Evolutionary conservation across 2,329 filamentous ascomycete genomes (phyloP), one percentile per base, ranked within the genome.

Genomic region (Calonectria ilicicola): DNA sequence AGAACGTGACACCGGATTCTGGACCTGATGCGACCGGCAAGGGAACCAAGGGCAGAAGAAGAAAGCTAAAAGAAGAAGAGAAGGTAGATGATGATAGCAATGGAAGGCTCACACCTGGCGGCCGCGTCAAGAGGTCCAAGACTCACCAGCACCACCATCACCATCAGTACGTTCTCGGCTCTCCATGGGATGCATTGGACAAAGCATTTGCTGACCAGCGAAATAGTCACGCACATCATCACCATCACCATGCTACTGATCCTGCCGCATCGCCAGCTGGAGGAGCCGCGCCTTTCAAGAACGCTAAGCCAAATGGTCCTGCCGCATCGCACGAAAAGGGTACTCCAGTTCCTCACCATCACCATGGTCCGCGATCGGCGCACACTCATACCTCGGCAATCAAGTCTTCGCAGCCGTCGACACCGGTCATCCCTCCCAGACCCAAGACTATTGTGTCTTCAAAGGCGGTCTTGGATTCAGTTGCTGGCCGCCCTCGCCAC

Each of bases 61-160:
- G 94, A 73, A 94, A 95, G 82, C 86, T 92, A 2, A 95, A 95
- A 80, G 94, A 98, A 66, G 95, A 97, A 53, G 93, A 95, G 35
- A 90, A 89, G 74, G 87, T 87, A 38, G 95, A 91, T 73, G 94
- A 97, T 70, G 91, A 91, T 70, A 90, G 87, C 70, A 90, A 89
- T 40, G 92, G 92, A 29, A 87, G 91, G 76, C 86, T 86, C 15
- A 92, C 93, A 2, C 91, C 92, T 1, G 88, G 87, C 60, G 86
- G 87, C 51, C 89, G 90, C 71, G 84, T 87, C 69, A 94, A 95
- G 80, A 92, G 92, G 72, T 82, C 89, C 68, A 96, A 97, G 84
- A 91, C 92, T 60, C 86, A 90, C 72, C 84, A 85, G 29, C 90
- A 93, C 76, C 91, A 93, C 74, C 91, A 93, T 75, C 92, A 93